These are phyloP conservation scores for Nemania diffusa DNA, from an alignment of 2,329 filamentous ascomycete species.

Conservation along the genomic window DNA sequence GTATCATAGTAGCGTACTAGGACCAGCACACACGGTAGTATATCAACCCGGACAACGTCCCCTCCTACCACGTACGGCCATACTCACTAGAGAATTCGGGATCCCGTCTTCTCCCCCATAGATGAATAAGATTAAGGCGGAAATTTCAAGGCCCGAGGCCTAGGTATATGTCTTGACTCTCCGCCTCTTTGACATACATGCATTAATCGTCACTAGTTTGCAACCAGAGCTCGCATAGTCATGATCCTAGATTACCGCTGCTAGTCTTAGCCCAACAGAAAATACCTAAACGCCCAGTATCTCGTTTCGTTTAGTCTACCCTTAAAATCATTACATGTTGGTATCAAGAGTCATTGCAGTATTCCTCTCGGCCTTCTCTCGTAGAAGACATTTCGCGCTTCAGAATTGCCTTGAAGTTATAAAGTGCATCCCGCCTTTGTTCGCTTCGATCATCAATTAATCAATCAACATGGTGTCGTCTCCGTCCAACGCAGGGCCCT, in stretches of 20 bases:
- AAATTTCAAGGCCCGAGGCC: too few relatives aligned
- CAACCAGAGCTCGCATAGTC: too few relatives aligned
- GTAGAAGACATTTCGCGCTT: neutral
- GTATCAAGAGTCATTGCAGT: conserved; percentile 19
- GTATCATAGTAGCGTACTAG: too few relatives aligned
- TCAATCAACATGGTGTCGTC: conserved; percentile 93
- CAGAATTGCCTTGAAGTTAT: neutral
- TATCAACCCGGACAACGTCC: too few relatives aligned
- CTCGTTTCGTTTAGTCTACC: conserved; percentile 20
- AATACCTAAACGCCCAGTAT: conserved; percentile 19
- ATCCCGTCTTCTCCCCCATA: too few relatives aligned
- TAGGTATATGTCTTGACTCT: too few relatives aligned
- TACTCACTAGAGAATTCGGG: too few relatives aligned
- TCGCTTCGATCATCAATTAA: conserved; percentile 12
- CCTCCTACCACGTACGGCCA: too few relatives aligned
- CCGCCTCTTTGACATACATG: too few relatives aligned
- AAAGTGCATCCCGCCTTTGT: neutral
- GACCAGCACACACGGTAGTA: too few relatives aligned
- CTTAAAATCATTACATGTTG: conserved; percentile 30
- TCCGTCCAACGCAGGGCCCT: conserved; percentile 69
- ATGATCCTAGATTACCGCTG: neutral
- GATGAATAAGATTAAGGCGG: too few relatives aligned
- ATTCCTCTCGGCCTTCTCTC: neutral
- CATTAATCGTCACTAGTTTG: too few relatives aligned
- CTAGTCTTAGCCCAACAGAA: neutral